These are phyloP conservation scores for Cytidiella melzeri DNA, from an alignment of 768 basidiomycete genomes.

Conservation along the genomic window DNA sequence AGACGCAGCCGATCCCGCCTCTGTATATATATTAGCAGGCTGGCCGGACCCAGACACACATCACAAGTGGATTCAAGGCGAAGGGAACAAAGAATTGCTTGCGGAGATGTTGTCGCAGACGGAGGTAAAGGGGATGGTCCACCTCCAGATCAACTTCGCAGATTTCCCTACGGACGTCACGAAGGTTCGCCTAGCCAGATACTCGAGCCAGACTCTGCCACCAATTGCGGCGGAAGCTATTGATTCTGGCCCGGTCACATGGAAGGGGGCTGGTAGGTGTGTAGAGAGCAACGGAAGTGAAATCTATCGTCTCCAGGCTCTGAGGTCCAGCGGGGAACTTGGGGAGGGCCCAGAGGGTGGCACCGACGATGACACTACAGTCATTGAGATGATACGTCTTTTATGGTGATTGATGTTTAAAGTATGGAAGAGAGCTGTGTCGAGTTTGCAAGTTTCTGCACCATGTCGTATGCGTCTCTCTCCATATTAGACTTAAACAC, in stretches of 20 bases:
- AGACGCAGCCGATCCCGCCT: constrained; percentile 16
- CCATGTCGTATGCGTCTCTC: too few relatives aligned
- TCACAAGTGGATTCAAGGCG: constrained; percentile 35
- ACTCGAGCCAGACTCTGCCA: background rate
- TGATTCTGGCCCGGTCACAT: too few relatives aligned
- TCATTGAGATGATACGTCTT: too few relatives aligned
- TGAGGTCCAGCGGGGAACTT: too few relatives aligned
- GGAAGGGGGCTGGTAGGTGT: background rate
- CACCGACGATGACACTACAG: too few relatives aligned
- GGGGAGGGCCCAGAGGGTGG: too few relatives aligned
- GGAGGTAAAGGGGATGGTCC: constrained; percentile 31
- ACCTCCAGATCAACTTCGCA: constrained; percentile 34
- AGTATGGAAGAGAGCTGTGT: too few relatives aligned
- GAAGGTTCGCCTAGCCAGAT: background rate
- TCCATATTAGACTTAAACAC: too few relatives aligned
- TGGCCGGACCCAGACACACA: constrained; percentile 39
- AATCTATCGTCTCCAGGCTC: background rate
- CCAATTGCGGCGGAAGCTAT: too few relatives aligned
- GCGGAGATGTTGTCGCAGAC: constrained; percentile 25
- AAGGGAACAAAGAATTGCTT: constrained; percentile 34
- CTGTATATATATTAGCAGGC: constrained; percentile 37
- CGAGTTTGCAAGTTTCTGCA: too few relatives aligned
- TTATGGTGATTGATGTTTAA: too few relatives aligned
- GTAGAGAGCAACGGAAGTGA: background rate
- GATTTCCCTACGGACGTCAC: constrained; percentile 17